Evolutionary conservation across 495 filamentous ascomycete species (phyloP).

Genomic region (Emericellopsis terricola): DNA sequence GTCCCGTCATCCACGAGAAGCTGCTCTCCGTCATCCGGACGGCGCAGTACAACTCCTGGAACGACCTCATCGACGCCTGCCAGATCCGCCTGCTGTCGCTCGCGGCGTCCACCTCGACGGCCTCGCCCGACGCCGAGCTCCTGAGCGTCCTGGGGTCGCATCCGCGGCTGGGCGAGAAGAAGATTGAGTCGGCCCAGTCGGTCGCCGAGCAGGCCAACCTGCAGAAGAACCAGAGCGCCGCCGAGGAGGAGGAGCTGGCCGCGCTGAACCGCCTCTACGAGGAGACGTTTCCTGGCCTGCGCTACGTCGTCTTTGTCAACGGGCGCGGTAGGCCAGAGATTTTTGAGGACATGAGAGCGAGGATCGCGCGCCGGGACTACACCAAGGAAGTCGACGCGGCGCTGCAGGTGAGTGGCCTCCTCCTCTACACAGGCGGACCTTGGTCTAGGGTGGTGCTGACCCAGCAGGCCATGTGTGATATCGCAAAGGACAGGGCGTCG

Average conservation of each 20-base stretch:
- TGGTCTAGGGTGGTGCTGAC: conserved; percentile 1
- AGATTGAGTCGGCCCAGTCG: conserved; percentile 46
- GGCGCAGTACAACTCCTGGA: conserved; percentile 33
- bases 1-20: conserved; percentile 51
- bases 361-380: conserved; percentile 53
- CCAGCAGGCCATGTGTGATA: conserved; percentile 30
- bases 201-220: conserved; percentile 65
- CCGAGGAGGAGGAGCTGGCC: conserved; percentile 38
- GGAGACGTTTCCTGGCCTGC: conserved; percentile 57
- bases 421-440: not conserved
- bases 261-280: conserved; percentile 71
- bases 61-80: conserved; percentile 10
- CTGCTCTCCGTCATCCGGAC: conserved; percentile 45
- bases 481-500: conserved; percentile 23
- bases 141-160: conserved; percentile 68
- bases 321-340: conserved; percentile 54
- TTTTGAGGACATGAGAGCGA: conserved; percentile 66
- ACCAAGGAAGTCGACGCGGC: conserved; percentile 52
- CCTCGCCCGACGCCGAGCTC: conserved; percentile 8
- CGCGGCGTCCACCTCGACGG: not conserved
- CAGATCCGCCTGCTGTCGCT: conserved; percentile 30
- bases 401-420: conserved; percentile 41
- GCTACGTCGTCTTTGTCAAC: conserved; percentile 91
- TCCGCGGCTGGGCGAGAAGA: conserved; percentile 68
- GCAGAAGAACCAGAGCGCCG: conserved; percentile 14